Evolutionary conservation across 2,329 filamentous ascomycete genomes (phyloP), one percentile per base, ranked within the genome.

Genomic region (Colletotrichum limetticola): DNA sequence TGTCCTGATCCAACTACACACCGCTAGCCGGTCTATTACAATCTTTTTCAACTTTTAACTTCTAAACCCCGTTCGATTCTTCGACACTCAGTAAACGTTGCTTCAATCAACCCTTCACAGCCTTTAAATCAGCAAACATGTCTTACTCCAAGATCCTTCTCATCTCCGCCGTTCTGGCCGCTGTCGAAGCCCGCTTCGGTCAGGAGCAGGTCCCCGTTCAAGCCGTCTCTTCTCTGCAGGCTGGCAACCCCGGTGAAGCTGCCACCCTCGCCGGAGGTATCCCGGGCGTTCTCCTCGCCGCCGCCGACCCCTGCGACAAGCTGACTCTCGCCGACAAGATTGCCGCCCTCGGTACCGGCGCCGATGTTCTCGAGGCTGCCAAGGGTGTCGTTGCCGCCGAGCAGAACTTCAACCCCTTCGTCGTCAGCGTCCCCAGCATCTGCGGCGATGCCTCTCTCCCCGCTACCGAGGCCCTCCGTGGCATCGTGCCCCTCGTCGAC

Each of bases 371-470:
- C 71, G 85, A 87, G 16, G 91, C 90, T 24, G 92, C 92, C 22
- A 87, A 87, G 71, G 88, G 87, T 19, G 86, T 93, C 49, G 91
- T 93, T 16, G 87, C 89, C 30, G 91, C 91, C 4, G 91, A 93
- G 85, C 91, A 92, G 82, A 93, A 94, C 87, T 92, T 92, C 85
- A 93, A 93, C 84, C 91, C 90, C 64, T 93, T 91, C 76, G 88
- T 82, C 68, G 87, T 88, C 74, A 84, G 83, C 77, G 85, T 90
- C 42, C 91, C 90, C 22, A 89, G 86, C 74, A 88, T 94, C 79
- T 94, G 92, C 82, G 87, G 85, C 49, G 90, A 94, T 75, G 83
- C 91, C 2, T 83, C 85, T 30, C 88, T 94, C 2, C 92, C 92
- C 12, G 87, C 85, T 37, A 92, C 89, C 8, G 81, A 82, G 28